Percentiles rank a stretch among this genome's conserved stretches.
Conservation (phyloP, 2,329 filamentous ascomycete genomes). For the Purpureocillium takamizusanense region DNA sequence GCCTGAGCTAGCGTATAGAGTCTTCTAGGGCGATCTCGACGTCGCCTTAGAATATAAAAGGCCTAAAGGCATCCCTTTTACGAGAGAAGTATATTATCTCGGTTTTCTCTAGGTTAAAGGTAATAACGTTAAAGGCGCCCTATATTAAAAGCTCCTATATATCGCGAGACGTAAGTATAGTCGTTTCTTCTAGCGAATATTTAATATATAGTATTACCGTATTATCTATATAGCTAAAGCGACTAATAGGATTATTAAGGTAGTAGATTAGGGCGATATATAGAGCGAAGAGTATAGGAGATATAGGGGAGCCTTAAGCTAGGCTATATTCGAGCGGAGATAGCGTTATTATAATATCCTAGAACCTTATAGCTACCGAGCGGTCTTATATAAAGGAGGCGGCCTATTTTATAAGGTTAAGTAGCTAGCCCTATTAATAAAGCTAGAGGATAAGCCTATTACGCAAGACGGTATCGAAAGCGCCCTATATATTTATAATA, state of each 20-base stretch:
- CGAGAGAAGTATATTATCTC: too few species aligned
- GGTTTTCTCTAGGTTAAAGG: too few species aligned
- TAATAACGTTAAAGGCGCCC: too few species aligned
- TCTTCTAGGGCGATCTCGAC: too few species aligned
- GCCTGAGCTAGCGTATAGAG: not conserved
- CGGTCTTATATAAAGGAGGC: slow-evolving; percentile 7
- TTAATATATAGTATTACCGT: not conserved
- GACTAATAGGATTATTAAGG: not conserved
- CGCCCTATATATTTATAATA: slow-evolving; percentile 10
- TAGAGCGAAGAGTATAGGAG: not conserved
- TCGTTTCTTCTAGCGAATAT: too few species aligned
- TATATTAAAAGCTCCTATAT: too few species aligned
- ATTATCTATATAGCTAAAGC: not conserved
- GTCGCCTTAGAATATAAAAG: too few species aligned
- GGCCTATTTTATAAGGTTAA: slow-evolving; percentile 6
- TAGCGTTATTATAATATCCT: not conserved
- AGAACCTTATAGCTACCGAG: not conserved
- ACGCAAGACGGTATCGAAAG: slow-evolving; percentile 9
- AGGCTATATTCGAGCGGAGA: not conserved
- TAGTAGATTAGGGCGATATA: not conserved
- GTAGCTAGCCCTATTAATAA: slow-evolving; percentile 8
- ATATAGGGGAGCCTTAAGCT: not conserved
- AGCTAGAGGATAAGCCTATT: slow-evolving; percentile 10
- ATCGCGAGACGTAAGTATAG: too few species aligned
- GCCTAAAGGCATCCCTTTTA: too few species aligned